phyloP scores from a whole-genome alignment of 352 stramenopile genomes.

The Phytophthora agathidicida region DNA sequence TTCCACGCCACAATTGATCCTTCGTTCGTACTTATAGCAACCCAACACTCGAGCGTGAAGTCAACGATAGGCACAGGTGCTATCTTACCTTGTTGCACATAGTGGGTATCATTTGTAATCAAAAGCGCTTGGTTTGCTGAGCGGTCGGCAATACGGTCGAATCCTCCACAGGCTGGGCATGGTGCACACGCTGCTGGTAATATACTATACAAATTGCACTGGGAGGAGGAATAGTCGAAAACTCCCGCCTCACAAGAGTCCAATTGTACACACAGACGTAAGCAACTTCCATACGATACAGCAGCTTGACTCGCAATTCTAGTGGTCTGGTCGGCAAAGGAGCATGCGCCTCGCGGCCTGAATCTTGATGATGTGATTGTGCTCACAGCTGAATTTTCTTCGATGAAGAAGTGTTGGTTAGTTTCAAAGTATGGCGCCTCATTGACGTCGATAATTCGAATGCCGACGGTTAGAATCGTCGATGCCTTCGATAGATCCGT shows the following conservation, averaged over 20 bases:
- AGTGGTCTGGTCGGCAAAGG: background rate
- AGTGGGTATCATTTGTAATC: slow-evolving; percentile 16
- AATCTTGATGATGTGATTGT: slow-evolving; percentile 32
- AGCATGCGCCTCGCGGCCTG: slow-evolving; percentile 19
- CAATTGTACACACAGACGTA: slow-evolving; percentile 10
- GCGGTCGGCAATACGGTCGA: slow-evolving; percentile 16
- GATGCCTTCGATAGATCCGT: slow-evolving; percentile 6
- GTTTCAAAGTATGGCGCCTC: slow-evolving; percentile 43
- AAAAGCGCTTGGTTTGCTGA: slow-evolving; percentile 13
- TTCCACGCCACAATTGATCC: slow-evolving; percentile 26
- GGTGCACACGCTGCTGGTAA: background rate
- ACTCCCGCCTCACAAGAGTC: slow-evolving; percentile 12
- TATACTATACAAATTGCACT: slow-evolving; percentile 16
- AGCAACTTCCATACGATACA: slow-evolving; percentile 27
- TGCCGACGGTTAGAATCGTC: slow-evolving; percentile 5
- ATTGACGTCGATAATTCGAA: slow-evolving; percentile 48
- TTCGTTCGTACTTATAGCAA: slow-evolving; percentile 16
- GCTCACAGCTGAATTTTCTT: slow-evolving; percentile 26
- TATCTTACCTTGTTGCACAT: slow-evolving; percentile 7
- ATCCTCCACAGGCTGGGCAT: slow-evolving; percentile 29
- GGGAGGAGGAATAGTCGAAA: slow-evolving; percentile 22
- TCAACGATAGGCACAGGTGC: background rate
- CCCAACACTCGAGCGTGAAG: slow-evolving; percentile 32
- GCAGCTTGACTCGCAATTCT: background rate
- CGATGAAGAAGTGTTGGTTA: slow-evolving; percentile 47